Evolutionary conservation across 768 basidiomycete species (phyloP).

Genomic region (Lactifluus hygrophoroides): DNA sequence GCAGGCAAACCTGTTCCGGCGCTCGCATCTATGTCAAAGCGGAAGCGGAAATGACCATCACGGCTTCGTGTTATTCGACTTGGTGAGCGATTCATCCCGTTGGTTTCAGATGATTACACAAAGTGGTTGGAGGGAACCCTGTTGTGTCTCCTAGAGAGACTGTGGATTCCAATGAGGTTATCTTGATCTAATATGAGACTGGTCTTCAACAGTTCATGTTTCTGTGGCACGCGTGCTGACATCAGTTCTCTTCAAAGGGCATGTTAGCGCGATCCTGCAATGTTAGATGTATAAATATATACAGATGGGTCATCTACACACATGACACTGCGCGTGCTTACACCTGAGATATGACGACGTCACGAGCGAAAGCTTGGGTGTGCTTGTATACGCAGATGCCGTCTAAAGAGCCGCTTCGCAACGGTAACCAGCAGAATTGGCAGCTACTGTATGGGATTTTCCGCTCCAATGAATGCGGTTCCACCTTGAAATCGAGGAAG

Average conservation of each 20-base stretch:
- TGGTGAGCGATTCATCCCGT: constrained; percentile 12
- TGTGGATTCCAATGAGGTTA: constrained; percentile 48
- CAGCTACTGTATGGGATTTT: too few species aligned
- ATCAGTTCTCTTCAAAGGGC: not conserved
- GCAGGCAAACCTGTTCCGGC: not conserved
- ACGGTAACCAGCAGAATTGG: too few species aligned
- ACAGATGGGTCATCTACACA: not conserved
- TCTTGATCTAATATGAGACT: constrained; percentile 93
- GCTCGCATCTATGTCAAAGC: not conserved
- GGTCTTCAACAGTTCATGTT: not conserved
- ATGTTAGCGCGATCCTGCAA: not conserved
- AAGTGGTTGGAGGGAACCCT: constrained; percentile 69
- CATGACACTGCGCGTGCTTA: not conserved
- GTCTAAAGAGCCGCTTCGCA: too few species aligned
- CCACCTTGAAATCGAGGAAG: too few species aligned
- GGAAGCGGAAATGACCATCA: constrained; percentile 2
- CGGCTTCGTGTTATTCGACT: not conserved
- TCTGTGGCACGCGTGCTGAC: not conserved
- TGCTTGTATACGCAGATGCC: not conserved
- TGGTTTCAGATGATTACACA: constrained; percentile 56
- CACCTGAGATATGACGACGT: not conserved
- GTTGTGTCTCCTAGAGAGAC: constrained; percentile 24
- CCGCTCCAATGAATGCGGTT: too few species aligned
- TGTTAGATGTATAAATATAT: not conserved
- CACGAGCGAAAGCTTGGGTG: not conserved